These are phyloP conservation scores for Knoxdaviesia proteae DNA, from an alignment of 2,329 filamentous ascomycete species.

Conservation along the genomic window DNA sequence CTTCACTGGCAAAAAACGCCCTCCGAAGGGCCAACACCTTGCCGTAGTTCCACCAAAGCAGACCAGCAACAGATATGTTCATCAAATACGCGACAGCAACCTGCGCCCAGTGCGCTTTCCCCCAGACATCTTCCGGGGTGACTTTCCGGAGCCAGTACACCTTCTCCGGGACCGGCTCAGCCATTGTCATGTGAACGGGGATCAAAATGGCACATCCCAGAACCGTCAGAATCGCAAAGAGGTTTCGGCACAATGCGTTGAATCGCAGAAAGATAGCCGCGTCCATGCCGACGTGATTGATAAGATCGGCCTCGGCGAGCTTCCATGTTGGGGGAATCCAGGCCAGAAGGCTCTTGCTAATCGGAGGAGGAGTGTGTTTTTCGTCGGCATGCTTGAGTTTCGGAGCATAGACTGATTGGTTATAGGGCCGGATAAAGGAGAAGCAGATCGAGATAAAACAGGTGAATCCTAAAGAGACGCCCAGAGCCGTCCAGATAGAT, in stretches of 20 bases:
- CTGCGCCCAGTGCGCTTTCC: slow-evolving; percentile 33
- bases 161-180: slow-evolving; percentile 13
- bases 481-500: slow-evolving; percentile 61
- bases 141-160: slow-evolving; percentile 34
- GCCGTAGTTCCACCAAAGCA: slow-evolving; percentile 80
- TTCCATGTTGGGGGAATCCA: slow-evolving; percentile 66
- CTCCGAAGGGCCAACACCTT: slow-evolving; percentile 51
- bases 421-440: slow-evolving; percentile 76
- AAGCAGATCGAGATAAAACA: slow-evolving; percentile 57
- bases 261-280: slow-evolving; percentile 81
- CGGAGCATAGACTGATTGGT: slow-evolving; percentile 82
- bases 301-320: slow-evolving; percentile 55
- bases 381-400: slow-evolving; percentile 84
- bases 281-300: slow-evolving; percentile 76
- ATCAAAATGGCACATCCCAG: slow-evolving; percentile 61
- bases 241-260: slow-evolving; percentile 75
- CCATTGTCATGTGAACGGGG: slow-evolving; percentile 47
- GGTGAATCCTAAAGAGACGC: slow-evolving; percentile 59
- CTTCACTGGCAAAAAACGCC: slow-evolving; percentile 62
- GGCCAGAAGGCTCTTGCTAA: slow-evolving; percentile 71
- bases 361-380: slow-evolving; percentile 67
- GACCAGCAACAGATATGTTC: slow-evolving; percentile 54
- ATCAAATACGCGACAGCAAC: slow-evolving; percentile 42
- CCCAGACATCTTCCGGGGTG: slow-evolving; percentile 34
- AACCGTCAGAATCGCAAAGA: slow-evolving; percentile 54